Evolutionary conservation across 257 asterid species (phyloP), one percentile per base, ranked within the genome.

Genomic region (Ajuga chamaepitys): DNA sequence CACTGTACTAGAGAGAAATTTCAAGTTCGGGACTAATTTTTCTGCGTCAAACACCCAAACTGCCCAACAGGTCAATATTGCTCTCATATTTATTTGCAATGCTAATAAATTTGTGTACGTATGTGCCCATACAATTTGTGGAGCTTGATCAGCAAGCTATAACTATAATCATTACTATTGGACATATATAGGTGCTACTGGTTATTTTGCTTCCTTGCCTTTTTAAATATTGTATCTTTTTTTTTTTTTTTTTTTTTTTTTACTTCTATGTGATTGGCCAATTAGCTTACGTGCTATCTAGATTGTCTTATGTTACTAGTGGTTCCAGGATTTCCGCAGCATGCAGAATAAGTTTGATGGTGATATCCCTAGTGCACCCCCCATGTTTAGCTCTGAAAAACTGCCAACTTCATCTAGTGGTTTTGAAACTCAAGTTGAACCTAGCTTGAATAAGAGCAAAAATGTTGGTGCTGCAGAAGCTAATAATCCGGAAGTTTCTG

Each of bases 301-400:
- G 42, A 13, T 48, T 37, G 64, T 73, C 76, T 73, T 35, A 20
- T 58, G 9, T 62, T 45, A 34, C 18, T 40, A 17, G 25, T 72
- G 62, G 26, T 75, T 54, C 61, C 82, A 77, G 81, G 85, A 55
- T 35, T 64, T 50, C 28, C 45, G 55, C 13, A 46, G 55, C 51
- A 60, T 50, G 18, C 74, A 70, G 77, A 75, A 26, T 11, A 57
- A 77, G 37, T 53, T 68, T 16, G 78, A 78, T 26, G 73, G 74
- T n/a, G 86, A 71, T 70, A 65, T 54, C 67, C 96, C 98, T 10
- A 89, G 96, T 80, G 98, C 97, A 34, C 96, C 97, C 3, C 98
- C 96, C 0, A 24, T 92, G 62, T 50, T 61, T 52, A 73, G 75
- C 34, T 54, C 86, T 59, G 82, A 69, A 54, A 82, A 68, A 50